Percentiles rank a stretch among this genome's conserved stretches.
Conservation (phyloP, 1,284 basidiomycete genomes). For the Cystobasidium slooffiae region DNA sequence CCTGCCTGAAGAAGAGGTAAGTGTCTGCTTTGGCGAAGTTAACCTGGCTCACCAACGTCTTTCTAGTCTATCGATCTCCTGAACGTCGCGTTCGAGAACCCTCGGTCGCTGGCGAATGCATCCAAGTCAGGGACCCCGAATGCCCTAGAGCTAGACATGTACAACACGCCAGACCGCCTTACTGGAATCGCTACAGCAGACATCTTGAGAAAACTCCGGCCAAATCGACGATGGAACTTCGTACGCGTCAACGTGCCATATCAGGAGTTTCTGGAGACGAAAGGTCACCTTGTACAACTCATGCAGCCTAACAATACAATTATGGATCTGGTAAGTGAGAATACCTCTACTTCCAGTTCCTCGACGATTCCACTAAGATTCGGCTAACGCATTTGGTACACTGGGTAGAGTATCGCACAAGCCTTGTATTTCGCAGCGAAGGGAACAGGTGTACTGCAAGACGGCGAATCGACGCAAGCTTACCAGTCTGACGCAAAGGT, state of each 20-base stretch:
- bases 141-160: slow-evolving; percentile 48
- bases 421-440: slow-evolving; percentile 92
- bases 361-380: neutral
- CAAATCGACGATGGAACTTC: slow-evolving; percentile 83
- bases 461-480: slow-evolving; percentile 54
- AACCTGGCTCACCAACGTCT: neutral
- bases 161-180: slow-evolving; percentile 80
- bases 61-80: slow-evolving; percentile 81
- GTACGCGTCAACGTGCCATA: slow-evolving; percentile 85
- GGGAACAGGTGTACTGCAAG: slow-evolving; percentile 68
- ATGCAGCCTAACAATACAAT: slow-evolving; percentile 68
- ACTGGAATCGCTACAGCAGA: slow-evolving; percentile 76
- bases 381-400: slow-evolving; percentile 1
- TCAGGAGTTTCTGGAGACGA: slow-evolving; percentile 62
- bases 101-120: slow-evolving; percentile 65
- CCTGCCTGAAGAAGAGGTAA: slow-evolving; percentile 66
- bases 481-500: slow-evolving; percentile 81
- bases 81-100: slow-evolving; percentile 96
- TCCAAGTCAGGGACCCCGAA: slow-evolving; percentile 19
- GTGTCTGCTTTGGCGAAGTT: neutral
- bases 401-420: slow-evolving; percentile 77
- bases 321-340: slow-evolving; percentile 79
- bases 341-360: neutral
- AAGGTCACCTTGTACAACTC: slow-evolving; percentile 65
- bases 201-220: slow-evolving; percentile 74